A percentile compares a stretch with the other conserved stretches of the same genome.
Evolutionary conservation across 2,329 filamentous ascomycete genomes (phyloP).

Genomic region (Stachybotrys chartarum): DNA sequence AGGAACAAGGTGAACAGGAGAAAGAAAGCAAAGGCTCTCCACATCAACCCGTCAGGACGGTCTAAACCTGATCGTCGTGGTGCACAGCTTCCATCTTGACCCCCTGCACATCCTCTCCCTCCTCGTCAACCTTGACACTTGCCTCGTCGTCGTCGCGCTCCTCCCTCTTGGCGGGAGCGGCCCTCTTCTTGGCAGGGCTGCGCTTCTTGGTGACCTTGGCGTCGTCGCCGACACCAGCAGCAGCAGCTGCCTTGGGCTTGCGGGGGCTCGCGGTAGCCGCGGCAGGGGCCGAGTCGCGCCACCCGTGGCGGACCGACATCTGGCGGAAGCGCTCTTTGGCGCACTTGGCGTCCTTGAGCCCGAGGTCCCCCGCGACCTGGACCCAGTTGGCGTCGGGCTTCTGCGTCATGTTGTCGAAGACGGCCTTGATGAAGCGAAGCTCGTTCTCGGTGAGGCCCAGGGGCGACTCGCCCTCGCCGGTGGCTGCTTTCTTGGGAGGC

Average conservation of each 20-base stretch:
- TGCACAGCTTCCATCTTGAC: neutral
- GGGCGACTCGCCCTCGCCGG: constrained; percentile 11
- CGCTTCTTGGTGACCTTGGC: constrained; percentile 24
- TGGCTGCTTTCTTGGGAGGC: constrained; percentile 18
- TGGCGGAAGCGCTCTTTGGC: constrained; percentile 34
- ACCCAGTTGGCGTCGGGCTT: constrained; percentile 34
- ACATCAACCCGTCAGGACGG: too few species aligned
- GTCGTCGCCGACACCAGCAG: constrained; percentile 2
- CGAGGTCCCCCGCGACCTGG: constrained; percentile 24
- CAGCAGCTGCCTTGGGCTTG: constrained; percentile 17
- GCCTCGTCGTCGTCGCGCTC: constrained; percentile 3
- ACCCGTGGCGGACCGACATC: constrained; percentile 31
- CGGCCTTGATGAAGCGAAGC: constrained; percentile 29
- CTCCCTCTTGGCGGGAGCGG: constrained; percentile 15
- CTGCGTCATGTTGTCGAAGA: constrained; percentile 33
- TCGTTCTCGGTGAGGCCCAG: constrained; percentile 25
- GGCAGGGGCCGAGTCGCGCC: constrained; percentile 19
- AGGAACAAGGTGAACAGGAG: too few species aligned
- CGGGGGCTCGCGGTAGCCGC: constrained; percentile 12
- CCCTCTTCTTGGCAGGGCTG: constrained; percentile 20
- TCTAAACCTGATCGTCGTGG: neutral
- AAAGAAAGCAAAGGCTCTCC: too few species aligned
- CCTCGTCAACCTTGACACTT: constrained; percentile 12
- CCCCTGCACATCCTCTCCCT: constrained; percentile 3
- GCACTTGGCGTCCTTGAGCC: constrained; percentile 32